Percentiles rank a stretch among this genome's conserved stretches.
These are phyloP conservation scores for Beauveria varroae DNA, from an alignment of 2,329 filamentous ascomycete species.

Conservation along the genomic window DNA sequence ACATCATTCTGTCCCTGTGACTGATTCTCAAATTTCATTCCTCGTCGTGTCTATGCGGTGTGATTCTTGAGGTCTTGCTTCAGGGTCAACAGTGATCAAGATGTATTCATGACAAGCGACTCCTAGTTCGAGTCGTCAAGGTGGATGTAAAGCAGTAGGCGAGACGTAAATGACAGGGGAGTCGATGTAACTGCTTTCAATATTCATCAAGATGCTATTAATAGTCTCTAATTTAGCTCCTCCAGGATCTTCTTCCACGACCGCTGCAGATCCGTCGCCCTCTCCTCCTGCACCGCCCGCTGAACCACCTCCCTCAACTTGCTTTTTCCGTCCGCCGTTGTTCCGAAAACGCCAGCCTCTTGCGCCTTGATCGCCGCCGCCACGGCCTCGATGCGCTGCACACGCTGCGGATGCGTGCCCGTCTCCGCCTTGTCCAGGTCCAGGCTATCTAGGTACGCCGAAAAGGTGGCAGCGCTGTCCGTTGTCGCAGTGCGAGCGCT, in stretches of 20 bases:
- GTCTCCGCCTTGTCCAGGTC: conserved; percentile 38
- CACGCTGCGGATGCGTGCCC: conserved; percentile 45
- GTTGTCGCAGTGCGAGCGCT: conserved; percentile 15
- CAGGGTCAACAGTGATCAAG: too few relatives aligned
- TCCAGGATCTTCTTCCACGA: conserved; percentile 30
- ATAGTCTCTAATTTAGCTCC: conserved; percentile 17
- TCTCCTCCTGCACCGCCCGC: conserved; percentile 31
- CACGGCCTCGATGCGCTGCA: conserved; percentile 39
- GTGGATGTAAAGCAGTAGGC: too few relatives aligned
- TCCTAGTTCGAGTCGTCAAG: too few relatives aligned
- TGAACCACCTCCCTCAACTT: conserved; percentile 27
- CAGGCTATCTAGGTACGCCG: conserved; percentile 38
- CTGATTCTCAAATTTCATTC: too few relatives aligned
- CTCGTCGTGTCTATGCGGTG: too few relatives aligned
- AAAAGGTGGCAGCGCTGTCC: conserved; percentile 16
- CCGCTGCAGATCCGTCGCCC: conserved; percentile 39
- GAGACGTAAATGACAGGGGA: too few relatives aligned
- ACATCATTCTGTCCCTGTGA: too few relatives aligned
- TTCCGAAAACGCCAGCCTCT: conserved; percentile 35
- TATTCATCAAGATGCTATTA: background rate
- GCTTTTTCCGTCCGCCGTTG: conserved; percentile 17
- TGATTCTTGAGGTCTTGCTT: too few relatives aligned
- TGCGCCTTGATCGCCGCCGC: conserved; percentile 34
- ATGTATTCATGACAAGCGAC: too few relatives aligned
- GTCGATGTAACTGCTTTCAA: background rate